These are phyloP conservation scores for Exophiala alcalophila DNA, from an alignment of 2,329 filamentous ascomycete genomes.

Conservation along the genomic window DNA sequence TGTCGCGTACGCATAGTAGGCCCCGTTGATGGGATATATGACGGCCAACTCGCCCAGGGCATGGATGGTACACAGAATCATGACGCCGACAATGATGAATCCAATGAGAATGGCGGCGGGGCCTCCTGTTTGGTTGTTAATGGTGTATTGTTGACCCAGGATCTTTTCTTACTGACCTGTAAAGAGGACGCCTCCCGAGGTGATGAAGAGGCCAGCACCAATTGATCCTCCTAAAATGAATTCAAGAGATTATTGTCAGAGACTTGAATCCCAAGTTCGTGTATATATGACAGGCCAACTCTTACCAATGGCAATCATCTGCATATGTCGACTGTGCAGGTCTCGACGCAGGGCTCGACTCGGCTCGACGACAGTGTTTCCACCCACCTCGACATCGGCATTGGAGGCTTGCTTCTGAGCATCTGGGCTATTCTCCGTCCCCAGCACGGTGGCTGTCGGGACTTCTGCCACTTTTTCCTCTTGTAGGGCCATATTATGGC, in stretches of 20 bases:
- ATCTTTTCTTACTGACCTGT: too few species aligned
- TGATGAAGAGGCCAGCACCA: slow-evolving; percentile 30
- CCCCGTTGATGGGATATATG: slow-evolving; percentile 83
- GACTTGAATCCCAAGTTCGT: too few species aligned
- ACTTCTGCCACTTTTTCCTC: too few species aligned
- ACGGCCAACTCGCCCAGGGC: slow-evolving; percentile 89
- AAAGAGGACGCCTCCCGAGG: slow-evolving; percentile 32
- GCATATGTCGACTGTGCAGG: slow-evolving; percentile 48
- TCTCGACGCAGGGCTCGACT: slow-evolving; percentile 8
- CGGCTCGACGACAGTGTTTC: too few species aligned
- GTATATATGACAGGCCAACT: not conserved
- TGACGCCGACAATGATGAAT: slow-evolving; percentile 62
- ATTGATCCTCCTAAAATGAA: slow-evolving; percentile 39
- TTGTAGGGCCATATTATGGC: too few species aligned
- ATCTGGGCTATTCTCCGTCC: too few species aligned
- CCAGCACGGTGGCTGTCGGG: too few species aligned
- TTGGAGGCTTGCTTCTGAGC: too few species aligned
- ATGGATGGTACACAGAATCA: slow-evolving; percentile 90
- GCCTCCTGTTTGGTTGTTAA: slow-evolving; percentile 37
- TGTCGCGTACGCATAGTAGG: slow-evolving; percentile 86
- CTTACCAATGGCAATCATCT: slow-evolving; percentile 31
- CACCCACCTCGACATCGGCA: too few species aligned
- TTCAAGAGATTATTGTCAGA: not conserved
- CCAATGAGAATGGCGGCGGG: slow-evolving; percentile 39
- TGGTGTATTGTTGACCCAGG: too few species aligned